phyloP scores from a whole-genome alignment of 371 early-diverging fungal species.

The Syncephalastrum monosporum region DNA sequence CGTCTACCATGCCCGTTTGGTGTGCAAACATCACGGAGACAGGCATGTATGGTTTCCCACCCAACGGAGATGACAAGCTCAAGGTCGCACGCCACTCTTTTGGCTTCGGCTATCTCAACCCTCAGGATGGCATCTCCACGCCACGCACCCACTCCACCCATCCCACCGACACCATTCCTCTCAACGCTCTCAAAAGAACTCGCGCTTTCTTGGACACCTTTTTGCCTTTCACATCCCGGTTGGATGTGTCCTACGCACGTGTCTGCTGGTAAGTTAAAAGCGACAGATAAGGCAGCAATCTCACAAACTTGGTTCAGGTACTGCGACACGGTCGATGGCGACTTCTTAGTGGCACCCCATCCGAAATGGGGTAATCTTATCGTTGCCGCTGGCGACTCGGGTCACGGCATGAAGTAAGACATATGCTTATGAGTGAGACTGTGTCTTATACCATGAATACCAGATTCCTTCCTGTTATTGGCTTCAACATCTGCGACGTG shows the following conservation, averaged over 20 bases:
- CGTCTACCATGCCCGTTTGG: conserved; percentile 45
- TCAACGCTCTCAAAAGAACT: conserved; percentile 15
- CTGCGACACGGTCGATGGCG: conserved; percentile 36
- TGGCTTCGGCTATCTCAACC: conserved; percentile 14
- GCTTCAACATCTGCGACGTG: conserved; percentile 32
- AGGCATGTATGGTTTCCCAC: conserved; percentile 25
- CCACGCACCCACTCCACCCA: conserved; percentile 23
- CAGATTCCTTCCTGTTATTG: conserved; percentile 33
- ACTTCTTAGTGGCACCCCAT: conserved; percentile 37
- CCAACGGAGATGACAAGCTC: conserved; percentile 15
- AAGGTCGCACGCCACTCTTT: conserved; percentile 14
- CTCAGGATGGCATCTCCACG: conserved; percentile 20
- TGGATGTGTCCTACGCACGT: conserved; percentile 19
- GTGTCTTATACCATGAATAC: neutral
- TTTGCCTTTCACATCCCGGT: conserved; percentile 14
- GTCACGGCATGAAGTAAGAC: conserved; percentile 39
- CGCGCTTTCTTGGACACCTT: conserved; percentile 19
- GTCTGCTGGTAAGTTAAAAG: conserved; percentile 9
- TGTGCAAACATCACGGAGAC: conserved; percentile 48
- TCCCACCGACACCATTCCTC: conserved; percentile 22
- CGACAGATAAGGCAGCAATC: neutral
- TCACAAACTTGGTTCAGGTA: conserved; percentile 16
- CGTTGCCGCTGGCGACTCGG: conserved; percentile 39
- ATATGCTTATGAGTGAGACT: neutral
- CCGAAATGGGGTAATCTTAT: conserved; percentile 32